These are phyloP conservation scores for Neocallimastix lanati DNA, from an alignment of 192 early-diverging fungal species.

Conservation along the genomic window DNA sequence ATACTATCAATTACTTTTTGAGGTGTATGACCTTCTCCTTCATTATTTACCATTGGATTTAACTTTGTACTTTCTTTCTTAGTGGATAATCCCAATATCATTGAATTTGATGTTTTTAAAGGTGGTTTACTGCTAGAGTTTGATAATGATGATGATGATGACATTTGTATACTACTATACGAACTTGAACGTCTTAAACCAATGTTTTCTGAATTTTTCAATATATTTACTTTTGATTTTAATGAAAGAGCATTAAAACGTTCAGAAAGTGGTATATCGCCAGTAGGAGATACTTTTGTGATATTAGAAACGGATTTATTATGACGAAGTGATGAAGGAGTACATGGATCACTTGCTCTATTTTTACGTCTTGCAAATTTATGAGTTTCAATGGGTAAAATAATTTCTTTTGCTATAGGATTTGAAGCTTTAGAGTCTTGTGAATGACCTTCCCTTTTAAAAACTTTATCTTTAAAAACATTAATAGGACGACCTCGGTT, in stretches of 20 bases:
- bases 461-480: not conserved
- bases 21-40: not conserved
- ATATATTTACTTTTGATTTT: not conserved
- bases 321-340: not conserved
- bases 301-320: not conserved
- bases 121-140: not conserved
- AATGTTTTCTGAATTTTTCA: not conserved
- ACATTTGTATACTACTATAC: not conserved
- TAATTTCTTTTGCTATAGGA: not conserved
- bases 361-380: not conserved
- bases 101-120: not conserved
- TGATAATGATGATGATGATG: not conserved
- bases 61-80: not conserved
- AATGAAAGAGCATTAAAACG: not conserved
- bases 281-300: not conserved
- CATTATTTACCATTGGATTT: not conserved
- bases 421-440: not conserved
- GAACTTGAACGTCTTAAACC: not conserved
- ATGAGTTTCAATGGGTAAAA: not conserved
- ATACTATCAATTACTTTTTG: not conserved
- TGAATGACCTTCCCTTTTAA: not conserved
- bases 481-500: not conserved
- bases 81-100: not conserved
- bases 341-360: not conserved
- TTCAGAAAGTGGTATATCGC: not conserved